Evolutionary conservation across 2,329 filamentous ascomycete genomes (phyloP).

Genomic region (Lecanoromycetidae sp.): DNA sequence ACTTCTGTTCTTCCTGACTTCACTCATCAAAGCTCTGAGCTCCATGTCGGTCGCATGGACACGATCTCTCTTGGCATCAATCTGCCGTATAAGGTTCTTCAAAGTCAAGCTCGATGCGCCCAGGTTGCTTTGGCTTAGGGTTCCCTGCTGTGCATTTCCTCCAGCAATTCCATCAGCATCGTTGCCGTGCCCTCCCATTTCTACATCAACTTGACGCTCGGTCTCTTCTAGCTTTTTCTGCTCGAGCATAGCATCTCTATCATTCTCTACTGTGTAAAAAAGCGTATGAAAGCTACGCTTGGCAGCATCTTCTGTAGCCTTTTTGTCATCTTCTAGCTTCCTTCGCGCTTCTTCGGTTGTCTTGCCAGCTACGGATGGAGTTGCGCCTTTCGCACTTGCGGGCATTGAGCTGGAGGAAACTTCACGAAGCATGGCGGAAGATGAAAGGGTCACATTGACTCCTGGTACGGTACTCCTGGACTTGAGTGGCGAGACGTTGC

Average conservation of each 20-base stretch:
- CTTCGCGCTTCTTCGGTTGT: conserved; percentile 81
- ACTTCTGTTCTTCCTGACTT: conserved; percentile 93
- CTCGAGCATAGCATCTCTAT: conserved; percentile 91
- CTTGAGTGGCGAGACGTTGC: conserved; percentile 38
- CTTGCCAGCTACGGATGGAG: conserved; percentile 43
- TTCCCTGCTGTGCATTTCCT: conserved; percentile 53
- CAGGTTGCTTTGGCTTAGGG: conserved; percentile 83
- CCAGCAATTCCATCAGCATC: conserved; percentile 25
- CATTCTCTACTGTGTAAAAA: conserved; percentile 91
- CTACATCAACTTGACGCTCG: conserved; percentile 88
- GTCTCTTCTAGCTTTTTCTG: conserved; percentile 95
- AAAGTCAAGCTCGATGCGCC: conserved; percentile 91
- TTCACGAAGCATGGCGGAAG: conserved; percentile 57
- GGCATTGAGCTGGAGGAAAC: conserved; percentile 51
- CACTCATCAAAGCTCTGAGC: conserved; percentile 82
- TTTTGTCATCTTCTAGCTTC: conserved; percentile 82
- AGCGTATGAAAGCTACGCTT: conserved; percentile 84
- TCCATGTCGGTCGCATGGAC: conserved; percentile 90
- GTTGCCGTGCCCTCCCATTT: conserved; percentile 51
- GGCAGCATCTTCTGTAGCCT: conserved; percentile 77
- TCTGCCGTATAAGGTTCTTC: conserved; percentile 91
- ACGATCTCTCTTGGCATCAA: conserved; percentile 82
- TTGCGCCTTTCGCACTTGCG: conserved; percentile 45
- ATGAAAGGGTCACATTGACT: conserved; percentile 47
- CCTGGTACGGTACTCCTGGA: conserved; percentile 39